These are phyloP conservation scores for Vaccinium macrocarpon DNA, from an alignment of 148 eudicot genomes.

Conservation along the genomic window DNA sequence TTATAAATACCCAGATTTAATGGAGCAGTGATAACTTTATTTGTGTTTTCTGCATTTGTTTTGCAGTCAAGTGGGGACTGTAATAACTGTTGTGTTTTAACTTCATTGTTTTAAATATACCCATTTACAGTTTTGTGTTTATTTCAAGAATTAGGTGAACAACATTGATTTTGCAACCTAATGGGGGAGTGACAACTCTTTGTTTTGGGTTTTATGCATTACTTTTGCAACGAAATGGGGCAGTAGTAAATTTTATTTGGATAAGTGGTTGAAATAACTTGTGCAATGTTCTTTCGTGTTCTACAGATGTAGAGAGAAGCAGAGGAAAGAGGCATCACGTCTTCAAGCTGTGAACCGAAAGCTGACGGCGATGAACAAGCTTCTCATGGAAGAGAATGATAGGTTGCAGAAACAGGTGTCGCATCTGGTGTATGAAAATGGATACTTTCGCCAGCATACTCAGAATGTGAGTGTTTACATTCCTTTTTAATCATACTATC, in stretches of 20 bases:
- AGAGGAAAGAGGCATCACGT: constrained; percentile 90
- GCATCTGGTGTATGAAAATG: constrained; percentile 89
- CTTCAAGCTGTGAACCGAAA: constrained; percentile 91
- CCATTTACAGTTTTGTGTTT: neutral
- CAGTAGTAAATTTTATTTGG: neutral
- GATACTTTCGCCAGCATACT: constrained; percentile 87
- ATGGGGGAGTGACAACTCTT: neutral
- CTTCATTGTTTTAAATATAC: neutral
- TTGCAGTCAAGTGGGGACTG: neutral
- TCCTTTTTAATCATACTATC: neutral
- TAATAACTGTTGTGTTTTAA: neutral
- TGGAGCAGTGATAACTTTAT: neutral
- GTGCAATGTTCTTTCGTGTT: neutral
- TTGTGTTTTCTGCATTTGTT: neutral
- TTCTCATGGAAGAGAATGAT: constrained; percentile 96
- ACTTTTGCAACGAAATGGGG: neutral
- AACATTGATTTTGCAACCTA: neutral
- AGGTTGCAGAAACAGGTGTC: constrained; percentile 95
- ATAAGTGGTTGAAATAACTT: neutral
- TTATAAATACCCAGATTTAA: neutral
- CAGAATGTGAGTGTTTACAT: constrained; percentile 48
- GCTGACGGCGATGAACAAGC: constrained; percentile 98
- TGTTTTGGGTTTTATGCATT: neutral
- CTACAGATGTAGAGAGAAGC: constrained; percentile 91
- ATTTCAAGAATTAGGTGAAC: neutral